Evolutionary conservation across 163 green algal species (phyloP).

Genomic region (Scenedesmus sp.): DNA sequence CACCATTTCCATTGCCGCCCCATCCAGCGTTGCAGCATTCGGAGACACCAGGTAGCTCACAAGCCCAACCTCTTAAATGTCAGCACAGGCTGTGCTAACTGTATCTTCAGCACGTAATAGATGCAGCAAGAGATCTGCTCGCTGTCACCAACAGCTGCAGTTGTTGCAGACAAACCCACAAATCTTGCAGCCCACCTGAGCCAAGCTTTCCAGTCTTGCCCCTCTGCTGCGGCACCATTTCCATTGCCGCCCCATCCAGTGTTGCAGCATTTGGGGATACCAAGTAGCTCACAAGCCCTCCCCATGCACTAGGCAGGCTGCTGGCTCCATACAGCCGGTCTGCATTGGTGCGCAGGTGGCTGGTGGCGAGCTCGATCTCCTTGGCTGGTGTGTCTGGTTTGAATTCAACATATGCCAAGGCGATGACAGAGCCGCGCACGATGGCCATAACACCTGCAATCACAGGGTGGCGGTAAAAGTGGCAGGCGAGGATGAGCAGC

Average conservation of each 20-base stretch:
- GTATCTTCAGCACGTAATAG: too few species aligned
- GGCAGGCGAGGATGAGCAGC: too few species aligned
- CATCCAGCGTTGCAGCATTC: neutral
- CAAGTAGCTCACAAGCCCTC: neutral
- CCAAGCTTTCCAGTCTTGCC: neutral
- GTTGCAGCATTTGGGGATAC: neutral
- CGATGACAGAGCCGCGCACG: neutral
- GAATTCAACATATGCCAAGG: neutral
- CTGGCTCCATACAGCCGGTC: neutral
- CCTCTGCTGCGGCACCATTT: neutral
- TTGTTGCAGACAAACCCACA: neutral
- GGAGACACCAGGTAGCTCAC: neutral
- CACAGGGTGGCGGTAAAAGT: neutral
- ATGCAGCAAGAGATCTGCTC: too few species aligned
- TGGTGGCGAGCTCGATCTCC: neutral
- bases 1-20: neutral
- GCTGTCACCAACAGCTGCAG: neutral
- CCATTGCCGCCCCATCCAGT: neutral
- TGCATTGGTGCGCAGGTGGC: neutral
- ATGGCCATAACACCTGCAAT: slow-evolving; percentile 12
- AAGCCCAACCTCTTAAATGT: neutral
- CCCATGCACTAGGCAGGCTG: neutral
- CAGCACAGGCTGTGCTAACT: too few species aligned
- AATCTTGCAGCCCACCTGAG: neutral
- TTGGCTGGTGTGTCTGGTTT: neutral